Conservation (phyloP, 2,329 filamentous ascomycete genomes). For the Fusarium mangiferae region DNA sequence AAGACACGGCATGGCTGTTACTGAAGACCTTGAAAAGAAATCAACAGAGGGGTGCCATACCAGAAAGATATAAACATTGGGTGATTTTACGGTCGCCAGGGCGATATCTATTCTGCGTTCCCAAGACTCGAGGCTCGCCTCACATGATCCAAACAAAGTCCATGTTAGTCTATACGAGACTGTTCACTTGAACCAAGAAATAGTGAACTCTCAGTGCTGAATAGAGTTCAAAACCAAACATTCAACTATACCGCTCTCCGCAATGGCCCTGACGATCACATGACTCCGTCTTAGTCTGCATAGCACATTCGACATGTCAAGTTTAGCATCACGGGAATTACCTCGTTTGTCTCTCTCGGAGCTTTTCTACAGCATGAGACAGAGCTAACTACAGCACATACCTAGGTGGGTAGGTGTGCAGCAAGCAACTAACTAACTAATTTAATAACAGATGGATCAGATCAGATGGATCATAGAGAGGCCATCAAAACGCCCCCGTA, state of each 20-base stretch:
- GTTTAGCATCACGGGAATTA: neutral
- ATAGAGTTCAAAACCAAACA: neutral
- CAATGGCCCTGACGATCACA: constrained; percentile 5
- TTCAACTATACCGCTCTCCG: neutral
- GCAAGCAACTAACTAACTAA: neutral
- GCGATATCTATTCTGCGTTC: constrained; percentile 4
- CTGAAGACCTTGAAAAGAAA: neutral
- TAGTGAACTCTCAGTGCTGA: neutral
- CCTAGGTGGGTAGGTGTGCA: too few relatives aligned
- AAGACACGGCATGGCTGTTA: constrained; percentile 16
- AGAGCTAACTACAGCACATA: neutral
- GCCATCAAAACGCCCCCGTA: neutral
- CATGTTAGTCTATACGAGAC: neutral
- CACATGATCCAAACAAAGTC: neutral
- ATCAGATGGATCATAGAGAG: neutral
- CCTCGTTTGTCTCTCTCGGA: constrained; percentile 14
- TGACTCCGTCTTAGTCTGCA: neutral
- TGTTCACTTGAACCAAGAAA: neutral
- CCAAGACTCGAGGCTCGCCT: neutral
- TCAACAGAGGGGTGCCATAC: neutral
- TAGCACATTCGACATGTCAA: neutral
- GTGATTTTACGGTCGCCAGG: neutral
- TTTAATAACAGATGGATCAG: neutral
- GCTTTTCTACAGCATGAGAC: constrained; percentile 9
- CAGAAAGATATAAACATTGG: constrained; percentile 5